Base-by-base conservation (phyloP, 129 eudicot species). In the Deinandra increscens region DNA sequence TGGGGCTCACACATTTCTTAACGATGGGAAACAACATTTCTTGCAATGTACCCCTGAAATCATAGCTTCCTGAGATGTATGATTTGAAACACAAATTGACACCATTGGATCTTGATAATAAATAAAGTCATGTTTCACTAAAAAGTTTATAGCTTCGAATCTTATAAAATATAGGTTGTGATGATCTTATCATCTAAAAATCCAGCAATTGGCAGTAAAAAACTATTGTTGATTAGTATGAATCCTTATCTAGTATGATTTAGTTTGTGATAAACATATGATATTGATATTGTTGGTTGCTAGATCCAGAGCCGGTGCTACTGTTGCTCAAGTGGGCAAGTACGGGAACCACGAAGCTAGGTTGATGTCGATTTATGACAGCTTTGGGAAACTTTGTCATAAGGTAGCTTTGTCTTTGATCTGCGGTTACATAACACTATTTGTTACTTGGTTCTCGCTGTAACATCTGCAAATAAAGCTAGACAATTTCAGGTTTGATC, bases 341-440 rank as follows among this genome's bases (percentile, higher is more conserved):
- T 85, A 64, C 17, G 95, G 95, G 19, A 80, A 88, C 66, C 62
- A 38, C 45, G 77, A 84, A 6, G 76, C 86, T 4, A 88, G 91
- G 7, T 88, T 91, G 95, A 54, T 73, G 72, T 63, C 80, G 2
- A 49, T 85, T 2, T 88, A 91, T 15, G 82, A 74, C 64, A 56
- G 80, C 9, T 71, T 83, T 7, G 76, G 71, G 13, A 78, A 70
- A 9, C 84, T 81, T 73, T 87, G 94, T 61, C 72, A 79, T 50
- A 76, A 76, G 49, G 61, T 65, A 9, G 46, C 49, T 3, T 36
- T 67, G 12, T 63, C 89, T 3, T 36, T 83, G 19, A 12, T 64
- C 34, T 73, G 81, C 26, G 78, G 84, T 17, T 76, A 64, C 69
- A 9, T 79, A 4, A 31, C 76, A 6, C 10, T 73, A 66, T 6